phyloP scores from a whole-genome alignment of 1,284 basidiomycete species.

The Trichosporon inkin region DNA sequence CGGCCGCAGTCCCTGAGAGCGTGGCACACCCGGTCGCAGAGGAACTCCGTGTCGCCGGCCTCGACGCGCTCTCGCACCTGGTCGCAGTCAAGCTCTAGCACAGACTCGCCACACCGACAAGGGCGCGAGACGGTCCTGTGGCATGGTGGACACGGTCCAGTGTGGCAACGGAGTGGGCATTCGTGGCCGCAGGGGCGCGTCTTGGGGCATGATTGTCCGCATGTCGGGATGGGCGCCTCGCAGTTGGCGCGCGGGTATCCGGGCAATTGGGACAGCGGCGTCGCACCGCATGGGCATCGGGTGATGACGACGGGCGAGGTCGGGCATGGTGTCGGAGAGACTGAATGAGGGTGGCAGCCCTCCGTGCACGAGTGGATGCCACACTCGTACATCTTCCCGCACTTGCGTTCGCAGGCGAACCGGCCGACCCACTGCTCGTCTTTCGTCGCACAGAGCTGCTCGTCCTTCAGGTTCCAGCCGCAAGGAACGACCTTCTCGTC shows the following conservation, averaged over 20 bases:
- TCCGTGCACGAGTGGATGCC: constrained; percentile 66
- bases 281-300: constrained; percentile 76
- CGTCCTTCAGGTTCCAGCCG: constrained; percentile 56
- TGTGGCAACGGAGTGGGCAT: constrained; percentile 59
- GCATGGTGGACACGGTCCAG: constrained; percentile 67
- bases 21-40: constrained; percentile 71
- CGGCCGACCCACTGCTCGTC: constrained; percentile 61
- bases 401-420: constrained; percentile 63
- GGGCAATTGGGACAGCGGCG: constrained; percentile 53
- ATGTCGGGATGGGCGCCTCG: constrained; percentile 72
- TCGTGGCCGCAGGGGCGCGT: constrained; percentile 63
- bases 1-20: constrained; percentile 69
- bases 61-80: constrained; percentile 45
- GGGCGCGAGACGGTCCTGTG: constrained; percentile 62
- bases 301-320: constrained; percentile 63
- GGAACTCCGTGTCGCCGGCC: constrained; percentile 56
- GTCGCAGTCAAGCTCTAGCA: constrained; percentile 54
- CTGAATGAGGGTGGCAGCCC: constrained; percentile 64
- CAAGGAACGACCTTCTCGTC: constrained; percentile 61
- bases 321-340: constrained; percentile 62
- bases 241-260: constrained; percentile 59
- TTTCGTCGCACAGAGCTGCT: constrained; percentile 34
- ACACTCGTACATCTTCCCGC: constrained; percentile 70
- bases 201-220: constrained; percentile 64
- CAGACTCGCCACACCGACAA: constrained; percentile 73